Evolutionary conservation across 345 rosid genomes (phyloP).

Genomic region (Gossypium ekmanianum): DNA sequence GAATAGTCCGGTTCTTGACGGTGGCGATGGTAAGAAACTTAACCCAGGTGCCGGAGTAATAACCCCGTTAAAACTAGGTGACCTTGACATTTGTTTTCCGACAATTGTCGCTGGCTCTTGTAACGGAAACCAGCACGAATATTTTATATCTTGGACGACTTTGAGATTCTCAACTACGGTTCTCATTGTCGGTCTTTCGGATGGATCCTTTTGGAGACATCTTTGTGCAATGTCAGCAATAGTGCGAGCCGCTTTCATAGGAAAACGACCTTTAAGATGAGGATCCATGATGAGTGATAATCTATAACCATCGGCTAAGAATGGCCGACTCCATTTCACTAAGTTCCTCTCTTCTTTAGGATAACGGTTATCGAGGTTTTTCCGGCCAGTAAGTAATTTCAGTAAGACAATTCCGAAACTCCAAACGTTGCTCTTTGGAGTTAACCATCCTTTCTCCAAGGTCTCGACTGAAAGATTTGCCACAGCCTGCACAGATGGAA

Average conservation of each 20-base stretch:
- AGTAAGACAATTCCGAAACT: constrained; percentile 92
- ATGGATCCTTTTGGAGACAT: constrained; percentile 54
- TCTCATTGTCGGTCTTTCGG: constrained; percentile 89
- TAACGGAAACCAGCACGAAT: constrained; percentile 66
- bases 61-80: constrained; percentile 79
- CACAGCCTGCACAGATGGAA: constrained; percentile 44
- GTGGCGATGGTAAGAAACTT: constrained; percentile 45
- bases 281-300: constrained; percentile 91
- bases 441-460: constrained; percentile 73
- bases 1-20: constrained; percentile 41
- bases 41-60: constrained; percentile 46
- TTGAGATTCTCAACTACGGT: constrained; percentile 67
- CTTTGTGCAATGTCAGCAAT: constrained; percentile 79
- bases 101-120: constrained; percentile 63
- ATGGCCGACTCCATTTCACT: constrained; percentile 88
- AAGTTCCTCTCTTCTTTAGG: constrained; percentile 86
- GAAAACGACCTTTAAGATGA: constrained; percentile 82
- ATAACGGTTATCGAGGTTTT: constrained; percentile 61
- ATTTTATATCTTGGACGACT: constrained; percentile 56
- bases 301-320: constrained; percentile 77
- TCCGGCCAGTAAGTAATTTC: constrained; percentile 82
- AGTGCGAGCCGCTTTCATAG: constrained; percentile 71
- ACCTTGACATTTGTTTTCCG: constrained; percentile 74
- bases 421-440: constrained; percentile 98
- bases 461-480: constrained; percentile 92